A percentile compares a stretch with the other conserved stretches of the same genome.
Conservation (phyloP, 352 stramenopile species). For the Saprolegnia diclina region DNA sequence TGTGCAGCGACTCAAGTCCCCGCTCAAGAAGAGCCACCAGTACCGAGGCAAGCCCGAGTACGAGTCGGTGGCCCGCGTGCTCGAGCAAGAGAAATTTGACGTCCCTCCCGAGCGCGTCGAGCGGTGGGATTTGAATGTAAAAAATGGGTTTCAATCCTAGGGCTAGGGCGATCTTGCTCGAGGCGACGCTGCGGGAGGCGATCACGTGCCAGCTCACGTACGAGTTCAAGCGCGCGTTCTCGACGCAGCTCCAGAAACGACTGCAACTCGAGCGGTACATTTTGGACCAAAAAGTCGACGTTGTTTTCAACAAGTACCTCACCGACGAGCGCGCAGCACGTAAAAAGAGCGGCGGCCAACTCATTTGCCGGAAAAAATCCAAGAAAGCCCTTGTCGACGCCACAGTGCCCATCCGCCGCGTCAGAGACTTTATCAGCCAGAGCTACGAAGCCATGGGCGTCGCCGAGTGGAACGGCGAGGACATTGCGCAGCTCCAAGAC, state of each 20-base stretch:
- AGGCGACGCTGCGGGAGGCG: slow-evolving; percentile 1
- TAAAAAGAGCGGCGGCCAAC: neutral
- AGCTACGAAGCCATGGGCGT: slow-evolving; percentile 7
- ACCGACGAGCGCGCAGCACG: neutral
- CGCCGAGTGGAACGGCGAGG: slow-evolving; percentile 15
- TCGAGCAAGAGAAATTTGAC: neutral
- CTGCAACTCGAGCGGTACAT: slow-evolving; percentile 17
- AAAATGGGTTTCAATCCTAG: too few species aligned
- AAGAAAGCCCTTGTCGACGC: neutral
- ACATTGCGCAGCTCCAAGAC: slow-evolving; percentile 8
- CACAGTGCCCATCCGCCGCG: neutral
- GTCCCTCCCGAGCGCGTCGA: neutral
- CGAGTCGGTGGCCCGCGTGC: neutral
- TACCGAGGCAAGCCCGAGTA: neutral
- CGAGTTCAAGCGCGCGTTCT: slow-evolving; percentile 25
- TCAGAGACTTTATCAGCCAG: neutral
- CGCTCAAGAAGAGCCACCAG: neutral
- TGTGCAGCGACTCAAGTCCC: neutral
- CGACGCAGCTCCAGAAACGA: neutral
- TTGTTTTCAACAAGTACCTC: neutral
- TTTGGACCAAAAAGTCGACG: slow-evolving; percentile 12
- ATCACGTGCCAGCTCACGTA: slow-evolving; percentile 22
- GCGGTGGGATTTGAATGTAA: neutral
- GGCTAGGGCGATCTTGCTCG: neutral
- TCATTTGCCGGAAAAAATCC: neutral